These are phyloP conservation scores for Colletotrichum sublineola DNA, from an alignment of 2,329 filamentous ascomycete genomes.

Conservation along the genomic window DNA sequence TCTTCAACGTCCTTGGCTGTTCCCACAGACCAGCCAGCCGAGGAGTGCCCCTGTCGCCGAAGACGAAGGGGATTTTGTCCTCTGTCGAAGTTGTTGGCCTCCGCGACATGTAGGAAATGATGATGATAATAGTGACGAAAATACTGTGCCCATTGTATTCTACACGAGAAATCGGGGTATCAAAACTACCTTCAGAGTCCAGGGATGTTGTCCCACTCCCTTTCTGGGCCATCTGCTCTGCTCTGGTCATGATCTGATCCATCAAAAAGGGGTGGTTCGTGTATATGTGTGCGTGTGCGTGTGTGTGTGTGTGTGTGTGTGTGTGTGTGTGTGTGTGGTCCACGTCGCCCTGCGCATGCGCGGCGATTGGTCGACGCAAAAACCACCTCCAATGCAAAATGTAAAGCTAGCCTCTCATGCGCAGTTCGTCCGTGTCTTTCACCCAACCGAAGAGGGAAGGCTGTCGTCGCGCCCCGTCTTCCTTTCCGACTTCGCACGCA, in stretches of 20 bases:
- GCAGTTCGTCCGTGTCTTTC: conserved; percentile 32
- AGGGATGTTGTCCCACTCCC: conserved; percentile 1
- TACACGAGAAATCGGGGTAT: conserved; percentile 33
- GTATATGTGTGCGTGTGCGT: neutral
- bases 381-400: conserved; percentile 25
- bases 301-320: conserved; percentile 5
- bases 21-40: neutral
- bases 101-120: conserved; percentile 1
- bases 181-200: conserved; percentile 33
- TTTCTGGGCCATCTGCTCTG: conserved; percentile 7
- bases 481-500: conserved; percentile 28
- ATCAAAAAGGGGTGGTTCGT: conserved; percentile 12
- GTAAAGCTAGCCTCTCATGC: conserved; percentile 32
- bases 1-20: neutral
- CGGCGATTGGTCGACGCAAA: conserved; percentile 27
- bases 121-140: neutral
- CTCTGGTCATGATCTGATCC: conserved; percentile 23
- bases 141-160: conserved; percentile 10
- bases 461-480: conserved; percentile 31
- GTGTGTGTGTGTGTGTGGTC: conserved; percentile 19
- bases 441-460: conserved; percentile 39
- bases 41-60: neutral
- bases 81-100: neutral
- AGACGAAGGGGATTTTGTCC: neutral
- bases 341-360: conserved; percentile 28